Percentiles rank a stretch among this genome's conserved stretches.
These are phyloP conservation scores for Taphrina wiesneri DNA, from an alignment of 1,139 yeast species.

Conservation along the genomic window DNA sequence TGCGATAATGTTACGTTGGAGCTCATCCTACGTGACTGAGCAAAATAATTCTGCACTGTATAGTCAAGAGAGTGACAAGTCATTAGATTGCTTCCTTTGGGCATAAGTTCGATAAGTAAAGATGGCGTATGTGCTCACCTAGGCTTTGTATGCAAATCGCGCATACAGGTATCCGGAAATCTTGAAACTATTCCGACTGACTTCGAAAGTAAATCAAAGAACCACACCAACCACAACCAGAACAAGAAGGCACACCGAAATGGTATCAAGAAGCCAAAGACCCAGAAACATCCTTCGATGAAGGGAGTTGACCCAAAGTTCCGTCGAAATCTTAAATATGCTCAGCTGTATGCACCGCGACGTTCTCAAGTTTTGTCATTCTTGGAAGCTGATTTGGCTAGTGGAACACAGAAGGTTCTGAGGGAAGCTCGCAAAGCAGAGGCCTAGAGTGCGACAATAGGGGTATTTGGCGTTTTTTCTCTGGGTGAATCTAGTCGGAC, in stretches of 20 bases:
- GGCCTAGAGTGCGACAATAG: neutral
- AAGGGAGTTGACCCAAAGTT: conserved; percentile 99
- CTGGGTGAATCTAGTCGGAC: neutral
- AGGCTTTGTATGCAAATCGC: neutral
- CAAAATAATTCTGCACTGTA: conserved; percentile 2
- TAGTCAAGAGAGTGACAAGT: neutral
- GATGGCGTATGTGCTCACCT: conserved; percentile 8
- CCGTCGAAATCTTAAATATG: conserved; percentile 87
- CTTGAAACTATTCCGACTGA: neutral
- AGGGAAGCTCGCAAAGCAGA: conserved; percentile 15
- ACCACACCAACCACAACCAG: conserved; percentile 98
- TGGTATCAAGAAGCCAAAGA: conserved; percentile 99
- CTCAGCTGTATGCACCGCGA: conserved; percentile 31
- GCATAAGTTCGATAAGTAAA: neutral
- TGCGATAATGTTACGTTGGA: neutral
- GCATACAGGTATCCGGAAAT: neutral
- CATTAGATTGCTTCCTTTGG: neutral
- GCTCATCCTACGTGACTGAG: conserved; percentile 11
- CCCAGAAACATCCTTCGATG: conserved; percentile 96
- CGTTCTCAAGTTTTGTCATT: neutral
- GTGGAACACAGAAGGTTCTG: conserved; percentile 25
- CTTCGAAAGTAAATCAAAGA: conserved; percentile 73
- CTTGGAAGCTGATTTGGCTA: neutral
- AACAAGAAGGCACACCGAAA: conserved; percentile 96
- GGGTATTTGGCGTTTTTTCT: neutral